Conservation (phyloP, 345 rosid species). For the Mallotus nudiflorus region DNA sequence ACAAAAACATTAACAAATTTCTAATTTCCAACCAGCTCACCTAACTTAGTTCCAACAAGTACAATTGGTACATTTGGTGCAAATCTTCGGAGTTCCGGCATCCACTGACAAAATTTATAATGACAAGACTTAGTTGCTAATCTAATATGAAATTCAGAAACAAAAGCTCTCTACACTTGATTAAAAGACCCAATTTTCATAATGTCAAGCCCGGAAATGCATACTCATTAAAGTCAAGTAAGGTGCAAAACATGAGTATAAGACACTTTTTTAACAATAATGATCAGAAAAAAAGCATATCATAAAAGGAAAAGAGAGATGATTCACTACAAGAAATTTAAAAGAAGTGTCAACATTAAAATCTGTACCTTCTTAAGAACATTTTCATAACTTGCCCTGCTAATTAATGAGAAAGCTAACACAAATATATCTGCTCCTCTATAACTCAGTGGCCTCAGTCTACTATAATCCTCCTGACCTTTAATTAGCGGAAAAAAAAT, state of each 20-base stretch:
- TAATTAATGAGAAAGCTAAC: constrained; percentile 87
- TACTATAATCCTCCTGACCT: constrained; percentile 99
- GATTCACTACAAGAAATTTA: neutral
- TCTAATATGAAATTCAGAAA: constrained; percentile 11
- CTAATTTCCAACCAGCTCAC: constrained; percentile 31
- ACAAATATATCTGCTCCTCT: constrained; percentile 95
- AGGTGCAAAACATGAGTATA: constrained; percentile 6
- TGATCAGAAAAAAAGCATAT: constrained; percentile 12
- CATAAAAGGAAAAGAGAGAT: constrained; percentile 18
- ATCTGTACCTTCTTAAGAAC: constrained; percentile 83
- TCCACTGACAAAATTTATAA: constrained; percentile 63
- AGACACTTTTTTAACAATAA: too few species aligned
- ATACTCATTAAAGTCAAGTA: constrained; percentile 2
- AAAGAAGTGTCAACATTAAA: constrained; percentile 13
- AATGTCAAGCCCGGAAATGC: constrained; percentile 2
- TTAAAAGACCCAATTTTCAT: constrained; percentile 12
- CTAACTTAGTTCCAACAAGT: constrained; percentile 95
- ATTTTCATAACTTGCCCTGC: constrained; percentile 95
- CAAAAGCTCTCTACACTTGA: neutral
- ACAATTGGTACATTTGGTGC: constrained; percentile 96
- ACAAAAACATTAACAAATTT: neutral
- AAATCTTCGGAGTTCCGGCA: constrained; percentile 95
- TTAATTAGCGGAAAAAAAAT: constrained; percentile 22
- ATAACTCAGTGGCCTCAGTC: constrained; percentile 96
- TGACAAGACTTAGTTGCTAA: constrained; percentile 14